Conservation (phyloP, 495 filamentous ascomycete species). For the Pseudevernia furfuracea region DNA sequence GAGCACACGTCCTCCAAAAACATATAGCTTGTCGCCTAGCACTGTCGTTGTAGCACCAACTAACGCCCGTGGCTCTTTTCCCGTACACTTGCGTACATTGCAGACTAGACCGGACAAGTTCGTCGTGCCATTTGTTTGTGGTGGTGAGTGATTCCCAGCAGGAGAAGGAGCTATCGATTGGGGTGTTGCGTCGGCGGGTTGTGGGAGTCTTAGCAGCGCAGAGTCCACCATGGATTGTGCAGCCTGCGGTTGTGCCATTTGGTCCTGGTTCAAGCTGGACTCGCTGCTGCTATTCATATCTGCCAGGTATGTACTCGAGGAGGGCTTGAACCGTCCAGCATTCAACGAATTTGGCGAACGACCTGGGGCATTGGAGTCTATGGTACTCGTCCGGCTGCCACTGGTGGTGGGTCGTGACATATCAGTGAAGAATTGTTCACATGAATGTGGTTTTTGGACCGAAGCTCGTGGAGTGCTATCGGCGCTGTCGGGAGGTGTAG, state of each 20-base stretch:
- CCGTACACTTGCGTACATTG: conserved; percentile 87
- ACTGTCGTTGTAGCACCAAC: conserved; percentile 95
- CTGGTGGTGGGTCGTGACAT: conserved; percentile 29
- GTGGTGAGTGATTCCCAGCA: conserved; percentile 23
- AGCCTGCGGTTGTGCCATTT: conserved; percentile 9
- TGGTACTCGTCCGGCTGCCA: conserved; percentile 47
- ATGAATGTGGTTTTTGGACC: conserved; percentile 21
- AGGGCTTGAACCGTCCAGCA: conserved; percentile 26
- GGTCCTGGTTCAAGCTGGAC: conserved; percentile 38
- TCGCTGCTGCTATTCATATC: conserved; percentile 49
- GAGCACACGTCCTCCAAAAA: conserved; percentile 85
- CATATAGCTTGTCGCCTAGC: conserved; percentile 87
- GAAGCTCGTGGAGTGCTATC: conserved; percentile 22
- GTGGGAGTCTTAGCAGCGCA: not conserved
- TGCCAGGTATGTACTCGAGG: conserved; percentile 26
- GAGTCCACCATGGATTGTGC: conserved; percentile 15
- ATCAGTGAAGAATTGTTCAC: conserved; percentile 15
- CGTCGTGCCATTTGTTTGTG: conserved; percentile 40
- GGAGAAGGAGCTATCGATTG: conserved; percentile 26
- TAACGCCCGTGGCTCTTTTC: conserved; percentile 78
- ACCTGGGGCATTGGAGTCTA: conserved; percentile 52
- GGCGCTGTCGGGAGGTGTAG: conserved; percentile 21
- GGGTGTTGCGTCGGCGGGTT: conserved; percentile 7
- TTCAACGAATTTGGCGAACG: conserved; percentile 39
- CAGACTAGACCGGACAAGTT: conserved; percentile 84